These are phyloP conservation scores for Talaromyces thailandensis DNA, from an alignment of 495 filamentous ascomycete species.

Conservation along the genomic window DNA sequence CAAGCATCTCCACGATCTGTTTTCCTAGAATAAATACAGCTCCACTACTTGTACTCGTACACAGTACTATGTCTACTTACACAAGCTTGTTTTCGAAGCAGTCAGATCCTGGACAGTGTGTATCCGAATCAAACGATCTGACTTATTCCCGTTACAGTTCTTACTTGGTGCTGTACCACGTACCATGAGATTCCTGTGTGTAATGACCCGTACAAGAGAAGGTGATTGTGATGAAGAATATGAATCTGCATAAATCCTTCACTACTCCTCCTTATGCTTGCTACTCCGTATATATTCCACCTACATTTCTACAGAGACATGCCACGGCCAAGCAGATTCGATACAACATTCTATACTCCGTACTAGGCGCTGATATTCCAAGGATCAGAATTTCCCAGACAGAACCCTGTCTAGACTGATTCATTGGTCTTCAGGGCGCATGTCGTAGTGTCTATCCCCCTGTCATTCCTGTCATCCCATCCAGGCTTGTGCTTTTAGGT, in stretches of 20 bases:
- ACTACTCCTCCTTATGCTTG: neutral
- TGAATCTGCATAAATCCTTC: neutral
- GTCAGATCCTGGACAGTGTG: neutral
- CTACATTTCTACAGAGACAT: neutral
- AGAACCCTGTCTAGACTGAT: neutral
- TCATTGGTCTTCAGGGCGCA: slow-evolving; percentile 1
- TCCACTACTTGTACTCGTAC: neutral
- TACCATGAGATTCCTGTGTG: neutral
- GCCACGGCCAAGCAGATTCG: neutral
- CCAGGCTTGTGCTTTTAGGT: neutral
- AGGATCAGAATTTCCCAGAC: neutral
- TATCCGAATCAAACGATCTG: neutral
- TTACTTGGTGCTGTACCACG: neutral
- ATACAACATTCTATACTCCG: neutral
- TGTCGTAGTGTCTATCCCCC: neutral
- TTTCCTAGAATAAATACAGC: neutral
- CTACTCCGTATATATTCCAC: neutral
- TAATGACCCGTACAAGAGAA: neutral
- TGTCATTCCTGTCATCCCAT: slow-evolving; percentile 5
- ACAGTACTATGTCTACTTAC: neutral
- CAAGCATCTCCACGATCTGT: neutral
- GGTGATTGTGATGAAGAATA: neutral
- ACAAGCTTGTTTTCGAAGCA: slow-evolving; percentile 2
- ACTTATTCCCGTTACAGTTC: neutral
- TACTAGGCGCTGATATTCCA: neutral